phyloP scores from a whole-genome alignment of 2,329 filamentous ascomycete species.

The Stagonosporopsis rhizophila region DNA sequence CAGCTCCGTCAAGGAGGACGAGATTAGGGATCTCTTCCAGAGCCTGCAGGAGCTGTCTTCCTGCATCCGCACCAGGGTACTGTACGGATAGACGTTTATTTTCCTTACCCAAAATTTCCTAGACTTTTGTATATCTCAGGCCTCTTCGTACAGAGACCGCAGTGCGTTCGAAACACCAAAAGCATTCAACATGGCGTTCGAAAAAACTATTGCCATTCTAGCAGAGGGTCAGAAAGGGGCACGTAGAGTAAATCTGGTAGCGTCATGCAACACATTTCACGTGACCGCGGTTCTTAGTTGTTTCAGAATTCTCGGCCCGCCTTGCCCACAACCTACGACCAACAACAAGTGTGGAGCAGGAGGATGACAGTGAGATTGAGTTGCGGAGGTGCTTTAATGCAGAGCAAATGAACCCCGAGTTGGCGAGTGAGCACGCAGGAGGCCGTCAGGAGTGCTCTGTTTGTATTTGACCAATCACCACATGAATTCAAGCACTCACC shows the following conservation, averaged over 20 bases:
- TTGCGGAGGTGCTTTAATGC: conserved; percentile 3
- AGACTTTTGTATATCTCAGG: conserved; percentile 47
- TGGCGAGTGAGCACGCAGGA: conserved; percentile 11
- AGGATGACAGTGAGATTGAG: conserved; percentile 12
- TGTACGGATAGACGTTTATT: conserved; percentile 44
- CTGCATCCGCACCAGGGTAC: conserved; percentile 57
- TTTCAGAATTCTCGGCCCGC: conserved; percentile 13
- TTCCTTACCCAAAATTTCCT: neutral
- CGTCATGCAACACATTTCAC: conserved; percentile 4
- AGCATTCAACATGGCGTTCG: conserved; percentile 51
- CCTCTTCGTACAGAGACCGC: conserved; percentile 4
- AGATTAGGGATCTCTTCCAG: conserved; percentile 87
- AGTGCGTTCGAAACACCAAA: conserved; percentile 19
- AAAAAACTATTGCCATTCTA: neutral
- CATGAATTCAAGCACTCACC: neutral
- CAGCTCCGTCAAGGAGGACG: conserved; percentile 78
- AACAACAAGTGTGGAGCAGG: conserved; percentile 7
- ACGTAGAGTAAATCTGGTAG: neutral
- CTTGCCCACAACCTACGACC: conserved; percentile 3
- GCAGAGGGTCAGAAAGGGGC: neutral
- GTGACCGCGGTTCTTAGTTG: conserved; percentile 1
- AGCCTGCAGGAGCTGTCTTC: conserved; percentile 79
- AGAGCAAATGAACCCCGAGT: neutral
- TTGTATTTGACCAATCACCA: neutral
- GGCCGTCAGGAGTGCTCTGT: neutral